These are phyloP conservation scores for Persicaria maculosa DNA, from an alignment of 148 eudicot genomes.

Conservation along the genomic window DNA sequence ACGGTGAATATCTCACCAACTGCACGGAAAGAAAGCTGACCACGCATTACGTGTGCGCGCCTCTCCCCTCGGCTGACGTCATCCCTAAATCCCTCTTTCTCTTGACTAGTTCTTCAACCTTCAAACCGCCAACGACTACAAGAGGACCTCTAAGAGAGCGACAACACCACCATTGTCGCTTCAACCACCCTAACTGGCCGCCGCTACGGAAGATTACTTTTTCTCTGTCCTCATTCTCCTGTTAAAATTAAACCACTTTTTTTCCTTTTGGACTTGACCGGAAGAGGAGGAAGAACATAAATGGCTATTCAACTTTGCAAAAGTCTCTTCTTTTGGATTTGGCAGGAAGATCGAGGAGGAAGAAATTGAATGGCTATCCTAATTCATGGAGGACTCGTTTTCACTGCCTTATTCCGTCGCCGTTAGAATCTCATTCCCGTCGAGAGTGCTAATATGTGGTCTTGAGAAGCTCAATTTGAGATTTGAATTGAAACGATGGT, in stretches of 20 bases:
- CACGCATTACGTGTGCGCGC: too few relatives aligned
- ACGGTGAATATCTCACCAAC: too few relatives aligned
- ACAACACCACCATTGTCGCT: neutral
- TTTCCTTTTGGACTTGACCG: too few relatives aligned
- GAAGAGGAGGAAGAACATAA: too few relatives aligned
- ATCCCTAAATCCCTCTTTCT: too few relatives aligned
- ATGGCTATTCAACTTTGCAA: neutral
- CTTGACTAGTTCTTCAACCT: conserved; percentile 2
- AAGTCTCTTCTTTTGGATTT: neutral
- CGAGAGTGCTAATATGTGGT: too few relatives aligned
- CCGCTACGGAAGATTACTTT: neutral
- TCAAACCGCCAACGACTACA: neutral
- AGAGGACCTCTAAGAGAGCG: neutral
- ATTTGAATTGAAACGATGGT: too few relatives aligned
- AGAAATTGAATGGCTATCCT: neutral
- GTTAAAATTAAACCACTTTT: too few relatives aligned
- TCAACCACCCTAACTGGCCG: neutral
- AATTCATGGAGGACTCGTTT: conserved; percentile 2
- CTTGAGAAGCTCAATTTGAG: too few relatives aligned
- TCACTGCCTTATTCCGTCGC: neutral
- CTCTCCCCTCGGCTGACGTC: too few relatives aligned
- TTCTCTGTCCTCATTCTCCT: neutral
- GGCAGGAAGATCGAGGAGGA: neutral
- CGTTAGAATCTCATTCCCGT: neutral
- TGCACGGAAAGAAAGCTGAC: too few relatives aligned